Conservation (phyloP, 495 filamentous ascomycete genomes). For the Lophiostoma macrostomum region DNA sequence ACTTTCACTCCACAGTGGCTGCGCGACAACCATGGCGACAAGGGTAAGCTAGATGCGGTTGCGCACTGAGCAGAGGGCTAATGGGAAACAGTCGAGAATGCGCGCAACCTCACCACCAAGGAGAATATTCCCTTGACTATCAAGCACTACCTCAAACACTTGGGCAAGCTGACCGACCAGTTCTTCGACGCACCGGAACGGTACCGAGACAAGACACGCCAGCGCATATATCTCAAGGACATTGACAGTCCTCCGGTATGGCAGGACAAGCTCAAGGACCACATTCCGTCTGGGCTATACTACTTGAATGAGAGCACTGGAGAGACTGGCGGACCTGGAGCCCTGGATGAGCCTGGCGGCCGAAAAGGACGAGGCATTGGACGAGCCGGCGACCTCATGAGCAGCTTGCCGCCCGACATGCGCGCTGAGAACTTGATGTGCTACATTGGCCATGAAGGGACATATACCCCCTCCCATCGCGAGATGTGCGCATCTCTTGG, state of each 20-base stretch:
- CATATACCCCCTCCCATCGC: slow-evolving; percentile 91
- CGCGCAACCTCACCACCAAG: slow-evolving; percentile 69
- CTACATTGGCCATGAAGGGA: slow-evolving; percentile 96
- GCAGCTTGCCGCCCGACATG: slow-evolving; percentile 78
- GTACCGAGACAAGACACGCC: slow-evolving; percentile 65
- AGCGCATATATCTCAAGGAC: slow-evolving; percentile 91
- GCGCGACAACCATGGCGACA: slow-evolving; percentile 64
- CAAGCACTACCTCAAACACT: slow-evolving; percentile 80
- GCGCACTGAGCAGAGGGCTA: not conserved
- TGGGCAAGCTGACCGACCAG: slow-evolving; percentile 72
- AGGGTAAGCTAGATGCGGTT: slow-evolving; percentile 52
- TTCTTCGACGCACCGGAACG: slow-evolving; percentile 59
- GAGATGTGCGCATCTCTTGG: slow-evolving; percentile 97
- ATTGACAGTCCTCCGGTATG: slow-evolving; percentile 88
- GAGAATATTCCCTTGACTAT: slow-evolving; percentile 74
- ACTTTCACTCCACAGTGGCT: slow-evolving; percentile 83
- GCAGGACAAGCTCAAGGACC: slow-evolving; percentile 69
- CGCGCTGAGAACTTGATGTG: slow-evolving; percentile 96
- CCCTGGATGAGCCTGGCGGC: slow-evolving; percentile 40
- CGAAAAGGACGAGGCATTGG: slow-evolving; percentile 52
- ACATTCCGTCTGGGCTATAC: slow-evolving; percentile 75
- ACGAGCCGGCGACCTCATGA: slow-evolving; percentile 86
- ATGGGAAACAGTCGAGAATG: slow-evolving; percentile 54
- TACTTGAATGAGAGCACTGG: slow-evolving; percentile 80
- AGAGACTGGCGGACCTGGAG: slow-evolving; percentile 50